Evolutionary conservation across 306 rosid genomes (phyloP).

Genomic region (Medicago arabica): DNA sequence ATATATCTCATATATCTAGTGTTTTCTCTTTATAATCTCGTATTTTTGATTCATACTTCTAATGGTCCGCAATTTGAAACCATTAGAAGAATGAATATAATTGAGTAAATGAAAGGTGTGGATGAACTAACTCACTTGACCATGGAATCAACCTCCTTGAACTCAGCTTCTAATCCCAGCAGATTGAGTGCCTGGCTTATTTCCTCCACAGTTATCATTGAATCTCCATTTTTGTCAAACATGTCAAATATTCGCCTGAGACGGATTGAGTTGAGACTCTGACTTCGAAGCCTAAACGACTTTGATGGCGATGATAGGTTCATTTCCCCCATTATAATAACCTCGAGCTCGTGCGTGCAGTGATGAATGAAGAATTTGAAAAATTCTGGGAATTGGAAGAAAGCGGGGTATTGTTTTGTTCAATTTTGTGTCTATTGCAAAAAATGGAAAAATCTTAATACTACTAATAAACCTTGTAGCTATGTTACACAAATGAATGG

Average conservation of each 20-base stretch:
- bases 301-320: not conserved
- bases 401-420: not conserved
- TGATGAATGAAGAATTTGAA: not conserved
- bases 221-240: conserved; percentile 77
- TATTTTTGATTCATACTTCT: too few species aligned
- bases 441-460: not conserved
- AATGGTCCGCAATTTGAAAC: too few species aligned
- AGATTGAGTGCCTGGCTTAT: conserved; percentile 59
- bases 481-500: not conserved
- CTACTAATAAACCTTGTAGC: not conserved
- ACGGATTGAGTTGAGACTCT: conserved; percentile 66
- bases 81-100: too few species aligned
- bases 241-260: conserved; percentile 77
- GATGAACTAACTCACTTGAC: conserved; percentile 10
- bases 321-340: conserved; percentile 25
- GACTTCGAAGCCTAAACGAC: conserved; percentile 69
- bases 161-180: conserved; percentile 66
- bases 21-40: too few species aligned
- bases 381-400: not conserved
- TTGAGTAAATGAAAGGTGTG: not conserved
- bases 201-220: conserved; percentile 59
- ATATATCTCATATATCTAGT: too few species aligned
- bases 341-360: not conserved
- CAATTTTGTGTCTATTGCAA: conserved; percentile 9
- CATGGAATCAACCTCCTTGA: conserved; percentile 51